These are phyloP conservation scores for Entonaema liquescens DNA, from an alignment of 495 filamentous ascomycete genomes.

Conservation along the genomic window DNA sequence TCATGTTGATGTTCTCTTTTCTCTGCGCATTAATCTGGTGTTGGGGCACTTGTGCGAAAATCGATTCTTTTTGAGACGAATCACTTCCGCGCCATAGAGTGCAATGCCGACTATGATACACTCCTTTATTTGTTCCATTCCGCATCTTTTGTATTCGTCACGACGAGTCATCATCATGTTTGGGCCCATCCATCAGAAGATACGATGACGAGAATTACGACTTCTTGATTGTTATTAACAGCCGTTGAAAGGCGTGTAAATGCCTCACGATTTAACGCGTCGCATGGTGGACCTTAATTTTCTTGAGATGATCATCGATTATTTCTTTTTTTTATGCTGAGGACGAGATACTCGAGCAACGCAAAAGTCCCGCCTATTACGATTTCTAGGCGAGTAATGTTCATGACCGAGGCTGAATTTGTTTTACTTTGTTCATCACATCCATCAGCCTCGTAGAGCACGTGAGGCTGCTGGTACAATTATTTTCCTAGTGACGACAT, in stretches of 20 bases:
- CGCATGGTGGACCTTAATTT: constrained; percentile 48
- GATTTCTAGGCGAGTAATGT: constrained; percentile 47
- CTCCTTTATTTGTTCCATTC: constrained; percentile 41
- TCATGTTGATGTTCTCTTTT: constrained; percentile 5
- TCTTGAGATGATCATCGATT: constrained; percentile 40
- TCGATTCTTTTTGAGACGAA: constrained; percentile 34
- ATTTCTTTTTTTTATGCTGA: constrained; percentile 38
- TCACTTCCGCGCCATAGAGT: constrained; percentile 25
- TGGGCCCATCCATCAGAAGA: constrained; percentile 43
- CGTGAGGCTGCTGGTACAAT: constrained; percentile 36
- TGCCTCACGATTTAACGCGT: constrained; percentile 48
- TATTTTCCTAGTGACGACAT: constrained; percentile 49
- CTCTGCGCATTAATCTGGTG: constrained; percentile 31
- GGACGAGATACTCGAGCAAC: constrained; percentile 43
- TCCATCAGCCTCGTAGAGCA: constrained; percentile 37
- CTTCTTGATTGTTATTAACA: constrained; percentile 51
- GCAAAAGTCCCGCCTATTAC: constrained; percentile 42
- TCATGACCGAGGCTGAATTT: constrained; percentile 45
- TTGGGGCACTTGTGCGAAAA: constrained; percentile 43
- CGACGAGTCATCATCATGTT: constrained; percentile 47
- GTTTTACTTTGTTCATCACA: constrained; percentile 48
- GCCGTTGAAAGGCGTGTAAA: constrained; percentile 43
- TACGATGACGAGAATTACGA: constrained; percentile 55
- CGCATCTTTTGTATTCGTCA: constrained; percentile 49
- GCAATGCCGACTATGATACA: constrained; percentile 31